Evolutionary conservation across 1,139 yeast genomes (phyloP).

Genomic region (Hyphopichia buzzinii): DNA sequence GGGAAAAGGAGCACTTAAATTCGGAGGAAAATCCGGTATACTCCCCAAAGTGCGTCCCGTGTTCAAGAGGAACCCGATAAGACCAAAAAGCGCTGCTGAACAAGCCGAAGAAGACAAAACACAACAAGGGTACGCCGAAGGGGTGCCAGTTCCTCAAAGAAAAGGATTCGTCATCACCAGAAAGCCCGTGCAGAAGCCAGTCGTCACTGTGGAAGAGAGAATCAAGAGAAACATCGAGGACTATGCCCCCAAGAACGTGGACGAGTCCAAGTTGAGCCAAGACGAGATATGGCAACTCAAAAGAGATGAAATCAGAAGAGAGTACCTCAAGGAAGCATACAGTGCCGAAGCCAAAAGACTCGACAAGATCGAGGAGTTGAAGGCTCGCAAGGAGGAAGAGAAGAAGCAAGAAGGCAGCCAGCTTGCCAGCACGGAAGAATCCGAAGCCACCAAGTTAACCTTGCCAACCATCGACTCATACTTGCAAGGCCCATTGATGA

Average conservation of each 20-base stretch:
- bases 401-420: slow-evolving; percentile 5
- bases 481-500: slow-evolving; percentile 66
- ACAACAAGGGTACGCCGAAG: slow-evolving; percentile 71
- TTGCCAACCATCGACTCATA: slow-evolving; percentile 77
- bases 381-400: slow-evolving; percentile 21
- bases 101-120: slow-evolving; percentile 41
- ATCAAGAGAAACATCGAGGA: slow-evolving; percentile 53
- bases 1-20: slow-evolving; percentile 53
- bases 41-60: slow-evolving; percentile 76
- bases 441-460: slow-evolving; percentile 62
- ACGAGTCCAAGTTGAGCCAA: slow-evolving; percentile 35
- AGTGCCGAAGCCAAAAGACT: slow-evolving; percentile 57
- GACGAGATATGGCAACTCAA: slow-evolving; percentile 54
- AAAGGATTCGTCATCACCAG: slow-evolving; percentile 42
- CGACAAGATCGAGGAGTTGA: slow-evolving; percentile 36
- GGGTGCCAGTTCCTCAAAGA: slow-evolving; percentile 68
- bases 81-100: slow-evolving; percentile 44
- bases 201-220: slow-evolving; percentile 57
- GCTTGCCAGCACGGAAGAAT: slow-evolving; percentile 25
- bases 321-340: slow-evolving; percentile 67
- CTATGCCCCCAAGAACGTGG: slow-evolving; percentile 32
- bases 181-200: slow-evolving; percentile 48
- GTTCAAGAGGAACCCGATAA: slow-evolving; percentile 59
- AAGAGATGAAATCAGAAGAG: slow-evolving; percentile 69
- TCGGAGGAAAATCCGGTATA: slow-evolving; percentile 76